Conservation (phyloP, 495 filamentous ascomycete genomes). For the Aspergillus diversus region DNA sequence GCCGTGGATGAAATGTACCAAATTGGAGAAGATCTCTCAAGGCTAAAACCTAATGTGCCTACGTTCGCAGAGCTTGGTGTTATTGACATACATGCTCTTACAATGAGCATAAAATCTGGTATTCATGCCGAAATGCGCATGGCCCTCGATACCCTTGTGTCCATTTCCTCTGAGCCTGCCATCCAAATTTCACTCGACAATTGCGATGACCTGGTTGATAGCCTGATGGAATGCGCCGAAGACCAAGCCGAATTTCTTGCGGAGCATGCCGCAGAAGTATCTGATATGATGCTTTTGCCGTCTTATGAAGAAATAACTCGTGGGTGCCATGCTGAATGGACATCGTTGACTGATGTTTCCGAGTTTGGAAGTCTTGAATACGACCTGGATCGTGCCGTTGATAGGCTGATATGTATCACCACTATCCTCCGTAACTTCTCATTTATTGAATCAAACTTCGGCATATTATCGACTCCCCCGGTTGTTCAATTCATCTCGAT, state of each 20-base stretch:
- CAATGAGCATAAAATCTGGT: constrained; percentile 88
- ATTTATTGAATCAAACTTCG: constrained; percentile 76
- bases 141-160: constrained; percentile 81
- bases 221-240: constrained; percentile 86
- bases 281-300: constrained; percentile 76
- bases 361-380: constrained; percentile 79
- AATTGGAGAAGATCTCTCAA: constrained; percentile 64
- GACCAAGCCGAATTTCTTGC: constrained; percentile 79
- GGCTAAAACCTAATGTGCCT: constrained; percentile 72
- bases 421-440: constrained; percentile 93
- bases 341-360: constrained; percentile 67
- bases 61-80: constrained; percentile 76
- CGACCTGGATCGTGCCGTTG: constrained; percentile 82
- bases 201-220: constrained; percentile 88
- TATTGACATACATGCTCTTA: constrained; percentile 90
- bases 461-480: constrained; percentile 67
- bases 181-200: constrained; percentile 67
- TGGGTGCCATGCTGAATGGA: constrained; percentile 70
- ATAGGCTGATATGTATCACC: constrained; percentile 86
- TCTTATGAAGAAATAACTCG: constrained; percentile 88
- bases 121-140: constrained; percentile 85
- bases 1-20: constrained; percentile 61
- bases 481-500: constrained; percentile 81
- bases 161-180: constrained; percentile 65
- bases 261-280: constrained; percentile 79